Evolutionary conservation across 1,139 yeast genomes (phyloP).

Genomic region (Zhuliangozyma blackwelliae): DNA sequence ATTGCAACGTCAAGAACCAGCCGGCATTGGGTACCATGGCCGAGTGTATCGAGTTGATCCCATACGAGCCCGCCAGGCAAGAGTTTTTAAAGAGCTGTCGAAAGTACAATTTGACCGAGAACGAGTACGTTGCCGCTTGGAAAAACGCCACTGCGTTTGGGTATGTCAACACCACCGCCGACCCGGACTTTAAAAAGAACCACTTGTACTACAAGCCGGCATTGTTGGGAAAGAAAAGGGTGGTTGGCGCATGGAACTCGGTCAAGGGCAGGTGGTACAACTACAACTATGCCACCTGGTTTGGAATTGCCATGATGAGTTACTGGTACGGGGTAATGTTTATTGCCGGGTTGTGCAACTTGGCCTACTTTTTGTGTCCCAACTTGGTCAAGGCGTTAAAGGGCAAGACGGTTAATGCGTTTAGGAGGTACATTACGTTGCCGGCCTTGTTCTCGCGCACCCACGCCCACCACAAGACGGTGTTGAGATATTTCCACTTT

Average conservation of each 20-base stretch:
- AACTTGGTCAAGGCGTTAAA: constrained; percentile 25
- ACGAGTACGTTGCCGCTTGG: constrained; percentile 26
- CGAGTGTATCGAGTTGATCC: constrained; percentile 26
- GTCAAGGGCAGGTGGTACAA: constrained; percentile 36
- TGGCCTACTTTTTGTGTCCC: constrained; percentile 32
- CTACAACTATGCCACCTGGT: constrained; percentile 43
- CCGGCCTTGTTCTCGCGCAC: constrained; percentile 44
- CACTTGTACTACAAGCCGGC: constrained; percentile 30
- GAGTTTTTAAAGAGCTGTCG: constrained; percentile 24
- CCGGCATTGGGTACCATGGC: constrained; percentile 40
- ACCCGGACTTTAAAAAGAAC: constrained; percentile 23
- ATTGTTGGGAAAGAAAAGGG: constrained; percentile 15
- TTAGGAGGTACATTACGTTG: constrained; percentile 41
- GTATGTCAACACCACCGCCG: constrained; percentile 21
- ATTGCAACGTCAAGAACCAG: constrained; percentile 29
- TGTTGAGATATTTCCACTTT: constrained; percentile 27
- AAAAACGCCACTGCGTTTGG: constrained; percentile 32
- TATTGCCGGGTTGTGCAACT: constrained; percentile 41
- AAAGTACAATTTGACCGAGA: constrained; percentile 23
- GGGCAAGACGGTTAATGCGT: constrained; percentile 28
- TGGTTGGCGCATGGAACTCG: constrained; percentile 32
- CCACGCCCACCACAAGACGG: constrained; percentile 37
- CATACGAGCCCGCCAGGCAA: constrained; percentile 21
- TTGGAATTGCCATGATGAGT: constrained; percentile 45
- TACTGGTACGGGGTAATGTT: constrained; percentile 43